Evolutionary conservation across 176 grass and related monocot species (phyloP), one percentile per base, ranked within the genome.

Genomic region (Oryza officinalis): DNA sequence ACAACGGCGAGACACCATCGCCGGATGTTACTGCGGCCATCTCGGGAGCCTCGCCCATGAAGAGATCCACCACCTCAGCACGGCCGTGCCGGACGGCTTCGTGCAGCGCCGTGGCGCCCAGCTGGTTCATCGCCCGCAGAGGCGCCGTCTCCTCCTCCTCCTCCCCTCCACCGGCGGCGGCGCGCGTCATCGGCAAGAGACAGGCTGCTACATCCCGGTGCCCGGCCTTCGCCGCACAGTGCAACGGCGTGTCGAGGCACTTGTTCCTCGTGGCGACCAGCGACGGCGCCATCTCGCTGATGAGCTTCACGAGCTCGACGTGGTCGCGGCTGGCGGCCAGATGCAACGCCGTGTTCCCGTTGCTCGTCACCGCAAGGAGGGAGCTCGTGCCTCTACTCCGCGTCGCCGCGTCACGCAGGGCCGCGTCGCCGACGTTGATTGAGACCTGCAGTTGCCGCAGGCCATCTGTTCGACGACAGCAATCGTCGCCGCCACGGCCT

Each of bases 191-290:
- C 2, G 2, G 0, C 5, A 90, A 10, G 45, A 93, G 79, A 37
- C 65, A 1, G 3, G 15, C 2, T 4, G 28, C 77, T 2, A 83
- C 75, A 0, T 20, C 28, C 5, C 3, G 0, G 17, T 85, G 71
- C 20, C 91, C 91, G 2, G 47, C 49, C 69, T 27, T 69, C 1
- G 84, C 84, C 3, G 79, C 84, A 35, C 80, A 87, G 75, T 90
- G 88, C 59, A 90, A 25, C 65, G 91, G 91, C 27, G 91, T 90
- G 40, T 93, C 91, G 18, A 43, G 72, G 14, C 27, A 32, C 77
- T 1, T 26, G 40, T 93, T 85, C 57, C 2, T 61, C 6, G 8
- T 10, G 50, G 10, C 28, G 37, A 50, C 13, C 12, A 93, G 77
- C 67, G 69, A 80, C 0, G 49, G 37, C 10, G 35, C 25, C 65